A percentile compares a stretch with the other conserved stretches of the same genome.
phyloP scores from a whole-genome alignment of 345 rosid species.

The Brassica incana region DNA sequence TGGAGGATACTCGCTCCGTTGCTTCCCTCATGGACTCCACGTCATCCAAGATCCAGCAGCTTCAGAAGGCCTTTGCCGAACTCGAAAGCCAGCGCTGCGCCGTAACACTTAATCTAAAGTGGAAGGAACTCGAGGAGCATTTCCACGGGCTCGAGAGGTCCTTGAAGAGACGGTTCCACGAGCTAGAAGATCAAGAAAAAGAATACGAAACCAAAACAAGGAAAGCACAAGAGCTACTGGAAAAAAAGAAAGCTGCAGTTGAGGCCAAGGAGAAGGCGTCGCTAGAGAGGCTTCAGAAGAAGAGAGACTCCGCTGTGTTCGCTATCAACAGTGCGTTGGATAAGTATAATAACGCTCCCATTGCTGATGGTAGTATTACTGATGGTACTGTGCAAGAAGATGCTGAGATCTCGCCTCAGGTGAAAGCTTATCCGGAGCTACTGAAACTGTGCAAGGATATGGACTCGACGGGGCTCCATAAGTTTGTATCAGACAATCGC shows the following conservation, averaged over 20 bases:
- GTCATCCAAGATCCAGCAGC: slow-evolving; percentile 87
- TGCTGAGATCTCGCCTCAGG: slow-evolving; percentile 55
- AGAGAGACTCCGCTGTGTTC: slow-evolving; percentile 83
- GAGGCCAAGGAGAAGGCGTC: slow-evolving; percentile 77
- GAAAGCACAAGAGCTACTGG: slow-evolving; percentile 75
- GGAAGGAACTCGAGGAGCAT: slow-evolving; percentile 98
- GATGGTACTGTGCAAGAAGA: slow-evolving; percentile 49
- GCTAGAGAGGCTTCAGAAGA: slow-evolving; percentile 78
- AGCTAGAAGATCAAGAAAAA: slow-evolving; percentile 93
- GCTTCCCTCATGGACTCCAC: slow-evolving; percentile 82
- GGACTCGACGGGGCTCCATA: slow-evolving; percentile 89
- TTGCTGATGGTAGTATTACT: slow-evolving; percentile 41
- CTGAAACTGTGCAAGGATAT: slow-evolving; percentile 76
- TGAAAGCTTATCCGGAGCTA: slow-evolving; percentile 72
- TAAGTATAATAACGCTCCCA: slow-evolving; percentile 57
- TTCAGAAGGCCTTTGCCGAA: slow-evolving; percentile 98
- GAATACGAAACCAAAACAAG: slow-evolving; percentile 71
- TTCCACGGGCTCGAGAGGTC: slow-evolving; percentile 97
- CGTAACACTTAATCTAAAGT: slow-evolving; percentile 79
- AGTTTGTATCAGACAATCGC: slow-evolving; percentile 93
- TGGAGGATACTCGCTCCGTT: slow-evolving; percentile 77
- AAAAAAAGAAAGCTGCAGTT: slow-evolving; percentile 80
- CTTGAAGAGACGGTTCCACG: slow-evolving; percentile 94
- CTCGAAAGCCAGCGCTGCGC: slow-evolving; percentile 87
- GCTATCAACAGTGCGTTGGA: slow-evolving; percentile 62